Evolutionary conservation across 2,329 filamentous ascomycete species (phyloP), one percentile per base, ranked within the genome.

Genomic region (Gaeumannomyces tritici): DNA sequence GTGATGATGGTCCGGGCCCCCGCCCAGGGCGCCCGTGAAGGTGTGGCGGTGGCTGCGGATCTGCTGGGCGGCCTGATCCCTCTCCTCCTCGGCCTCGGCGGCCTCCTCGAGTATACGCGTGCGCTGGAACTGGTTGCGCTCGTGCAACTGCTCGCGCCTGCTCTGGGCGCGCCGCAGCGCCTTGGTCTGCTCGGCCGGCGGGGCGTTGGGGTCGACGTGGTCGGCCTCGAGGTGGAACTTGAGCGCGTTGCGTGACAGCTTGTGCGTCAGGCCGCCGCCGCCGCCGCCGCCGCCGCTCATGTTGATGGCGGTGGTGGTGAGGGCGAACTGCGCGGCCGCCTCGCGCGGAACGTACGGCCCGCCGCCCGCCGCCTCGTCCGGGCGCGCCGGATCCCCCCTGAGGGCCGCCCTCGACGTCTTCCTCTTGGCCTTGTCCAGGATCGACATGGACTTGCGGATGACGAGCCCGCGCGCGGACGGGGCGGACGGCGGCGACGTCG

Each of bases 321-420:
- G 73, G 12, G 78, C 73, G 67, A 86, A 86, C 63, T 85, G 82
- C 15, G 76, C 69, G 1, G 83, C 83, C 0, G 83, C 83, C 47
- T 81, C 76, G 61, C 76, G 75, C 18, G 84, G 84, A 2, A 84
- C 71, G 66, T 86, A 80, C 47, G 74, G 80, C 65, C 35, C 65
- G 55, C 61, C 62, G 60, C 60, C 66, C 62, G 29, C 29, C 9
- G 33, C 62, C 54, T 35, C 27, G 2, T 58, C 33, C 31, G 56
- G 21, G 8, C 26, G 29, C 28, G 51, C 24, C n/a, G 7, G 26
- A 27, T 9, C 31, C 59, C 11, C 31, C 59, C 21, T 33, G 26
- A 54, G 54, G 13, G 24, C 26, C 51, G n/a, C 8, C 42, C 24
- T 54, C 18, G 51, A 55, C 18, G 59, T 12, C 56, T 61, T 61